Evolutionary conservation across 148 eudicot species (phyloP).

Genomic region (Silene conica): DNA sequence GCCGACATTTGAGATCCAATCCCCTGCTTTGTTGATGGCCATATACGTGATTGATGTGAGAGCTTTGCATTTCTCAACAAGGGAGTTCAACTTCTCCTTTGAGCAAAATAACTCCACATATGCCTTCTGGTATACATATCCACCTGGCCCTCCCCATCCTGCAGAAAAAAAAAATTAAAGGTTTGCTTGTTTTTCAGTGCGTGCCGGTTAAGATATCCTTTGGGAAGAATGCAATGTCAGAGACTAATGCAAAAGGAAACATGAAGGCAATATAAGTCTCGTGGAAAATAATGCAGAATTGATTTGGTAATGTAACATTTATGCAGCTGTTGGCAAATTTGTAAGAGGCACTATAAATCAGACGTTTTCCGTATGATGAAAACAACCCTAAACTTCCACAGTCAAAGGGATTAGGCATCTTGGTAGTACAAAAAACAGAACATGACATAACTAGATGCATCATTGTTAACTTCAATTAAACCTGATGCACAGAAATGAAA

Average conservation of each 20-base stretch:
- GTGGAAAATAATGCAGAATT: too few relatives aligned
- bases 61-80: slow-evolving; percentile 65
- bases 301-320: too few relatives aligned
- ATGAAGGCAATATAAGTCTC: too few relatives aligned
- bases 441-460: not conserved
- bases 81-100: slow-evolving; percentile 57
- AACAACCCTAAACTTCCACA: not conserved
- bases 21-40: slow-evolving; percentile 78
- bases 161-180: slow-evolving; percentile 15
- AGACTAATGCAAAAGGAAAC: not conserved
- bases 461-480: not conserved
- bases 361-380: not conserved
- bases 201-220: not conserved
- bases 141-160: slow-evolving; percentile 97
- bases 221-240: not conserved
- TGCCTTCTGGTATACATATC: slow-evolving; percentile 91
- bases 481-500: not conserved
- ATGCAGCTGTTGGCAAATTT: not conserved
- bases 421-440: not conserved
- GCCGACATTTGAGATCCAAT: slow-evolving; percentile 50
- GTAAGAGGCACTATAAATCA: not conserved
- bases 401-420: not conserved
- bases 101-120: slow-evolving; percentile 91
- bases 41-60: slow-evolving; percentile 64
- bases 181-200: not conserved